Conservation (phyloP, 805 yeast species). For the Candida chauliodis region DNA sequence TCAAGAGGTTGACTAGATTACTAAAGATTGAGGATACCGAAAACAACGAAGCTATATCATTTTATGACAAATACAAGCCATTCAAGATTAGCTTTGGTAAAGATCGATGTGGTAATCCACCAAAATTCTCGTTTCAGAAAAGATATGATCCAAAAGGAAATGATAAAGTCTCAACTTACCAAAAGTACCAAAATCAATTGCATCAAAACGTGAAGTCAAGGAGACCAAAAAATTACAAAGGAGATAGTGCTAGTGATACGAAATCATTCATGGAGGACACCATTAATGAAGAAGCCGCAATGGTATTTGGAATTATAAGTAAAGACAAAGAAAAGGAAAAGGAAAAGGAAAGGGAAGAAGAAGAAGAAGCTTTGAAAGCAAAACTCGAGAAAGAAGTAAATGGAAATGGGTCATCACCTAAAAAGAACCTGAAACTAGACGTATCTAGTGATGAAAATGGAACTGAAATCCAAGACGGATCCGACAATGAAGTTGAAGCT, state of each 20-base stretch:
- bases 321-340: slow-evolving; percentile 11
- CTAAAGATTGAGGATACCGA: slow-evolving; percentile 11
- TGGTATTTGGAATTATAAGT: slow-evolving; percentile 43
- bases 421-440: neutral
- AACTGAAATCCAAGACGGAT: slow-evolving; percentile 14
- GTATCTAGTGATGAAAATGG: slow-evolving; percentile 10
- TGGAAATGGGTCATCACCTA: slow-evolving; percentile 4
- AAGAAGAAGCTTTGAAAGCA: slow-evolving; percentile 43
- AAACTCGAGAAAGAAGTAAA: slow-evolving; percentile 33
- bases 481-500: slow-evolving; percentile 17
- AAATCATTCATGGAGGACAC: slow-evolving; percentile 14
- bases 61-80: slow-evolving; percentile 44
- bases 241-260: slow-evolving; percentile 8
- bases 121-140: slow-evolving; percentile 48
- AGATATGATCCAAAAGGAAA: slow-evolving; percentile 18
- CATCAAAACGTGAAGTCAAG: slow-evolving; percentile 13
- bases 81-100: slow-evolving; percentile 68
- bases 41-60: slow-evolving; percentile 29
- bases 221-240: slow-evolving; percentile 10
- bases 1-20: slow-evolving; percentile 47
- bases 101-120: slow-evolving; percentile 78
- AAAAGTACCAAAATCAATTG: slow-evolving; percentile 11
- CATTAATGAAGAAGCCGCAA: slow-evolving; percentile 40
- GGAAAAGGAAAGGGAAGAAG: slow-evolving; percentile 13
- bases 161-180: slow-evolving; percentile 9